phyloP scores from a whole-genome alignment of 805 yeast genomes.

The Suhomyces tanzawaensis region DNA sequence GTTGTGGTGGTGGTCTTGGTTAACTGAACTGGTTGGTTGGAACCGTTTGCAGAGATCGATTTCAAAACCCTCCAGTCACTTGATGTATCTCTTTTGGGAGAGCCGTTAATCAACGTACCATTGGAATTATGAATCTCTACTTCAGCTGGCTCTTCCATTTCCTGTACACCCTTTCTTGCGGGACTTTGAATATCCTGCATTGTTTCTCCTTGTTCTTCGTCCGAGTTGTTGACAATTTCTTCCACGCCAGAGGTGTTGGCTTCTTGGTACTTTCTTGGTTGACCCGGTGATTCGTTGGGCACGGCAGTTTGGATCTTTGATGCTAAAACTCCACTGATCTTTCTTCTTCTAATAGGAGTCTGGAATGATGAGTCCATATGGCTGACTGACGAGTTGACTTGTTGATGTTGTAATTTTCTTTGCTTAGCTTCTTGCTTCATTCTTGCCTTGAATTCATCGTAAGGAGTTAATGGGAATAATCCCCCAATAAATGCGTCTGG shows the following conservation, averaged over 20 bases:
- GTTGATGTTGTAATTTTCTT: conserved; percentile 32
- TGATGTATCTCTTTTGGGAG: conserved; percentile 24
- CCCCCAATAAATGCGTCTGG: conserved; percentile 71
- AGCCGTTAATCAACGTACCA: conserved; percentile 13
- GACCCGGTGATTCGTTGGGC: conserved; percentile 94
- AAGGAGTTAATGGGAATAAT: conserved; percentile 56
- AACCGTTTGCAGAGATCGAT: conserved; percentile 31
- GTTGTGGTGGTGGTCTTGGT: conserved; percentile 47
- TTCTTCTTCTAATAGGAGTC: conserved; percentile 70
- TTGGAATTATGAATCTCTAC: conserved; percentile 12
- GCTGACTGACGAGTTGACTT: conserved; percentile 24
- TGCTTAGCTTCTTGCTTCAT: conserved; percentile 44
- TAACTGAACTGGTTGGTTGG: conserved; percentile 32
- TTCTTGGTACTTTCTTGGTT: conserved; percentile 73
- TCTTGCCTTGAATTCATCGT: conserved; percentile 60
- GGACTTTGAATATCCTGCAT: conserved; percentile 22
- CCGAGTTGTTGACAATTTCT: conserved; percentile 44
- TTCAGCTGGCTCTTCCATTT: conserved; percentile 11
- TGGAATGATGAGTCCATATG: conserved; percentile 51
- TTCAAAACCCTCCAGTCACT: conserved; percentile 41
- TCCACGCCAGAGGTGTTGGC: conserved; percentile 29
- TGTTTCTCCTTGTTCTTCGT: conserved; percentile 33
- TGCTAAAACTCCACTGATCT: conserved; percentile 65
- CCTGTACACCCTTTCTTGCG: conserved; percentile 7
- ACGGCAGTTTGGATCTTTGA: conserved; percentile 73